Percentiles rank a stretch among this genome's conserved stretches.
Conservation (phyloP, 2,329 filamentous ascomycete species). For the Herpomyces periplanetae region DNA sequence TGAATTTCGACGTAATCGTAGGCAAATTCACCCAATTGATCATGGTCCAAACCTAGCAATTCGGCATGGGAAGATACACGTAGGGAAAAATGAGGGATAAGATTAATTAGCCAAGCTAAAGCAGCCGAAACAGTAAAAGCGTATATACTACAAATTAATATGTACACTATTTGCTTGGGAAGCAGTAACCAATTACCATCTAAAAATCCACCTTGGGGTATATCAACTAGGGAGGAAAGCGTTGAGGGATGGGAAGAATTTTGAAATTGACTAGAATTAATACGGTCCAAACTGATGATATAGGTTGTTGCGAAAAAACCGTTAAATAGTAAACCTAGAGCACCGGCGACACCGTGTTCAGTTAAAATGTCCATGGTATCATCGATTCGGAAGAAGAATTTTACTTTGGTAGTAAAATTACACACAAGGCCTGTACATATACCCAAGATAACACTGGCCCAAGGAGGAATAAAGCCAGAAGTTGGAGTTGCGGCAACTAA, state of each 20-base stretch:
- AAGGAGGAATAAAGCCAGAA: conserved; percentile 45
- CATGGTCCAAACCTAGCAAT: conserved; percentile 54
- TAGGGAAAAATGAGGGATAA: conserved; percentile 35
- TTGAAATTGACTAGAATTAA: conserved; percentile 20
- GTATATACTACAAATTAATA: conserved; percentile 22
- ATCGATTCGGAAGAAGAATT: conserved; percentile 45
- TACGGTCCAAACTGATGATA: conserved; percentile 32
- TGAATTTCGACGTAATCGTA: conserved; percentile 71
- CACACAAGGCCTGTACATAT: conserved; percentile 28
- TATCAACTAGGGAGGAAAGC: too few relatives aligned
- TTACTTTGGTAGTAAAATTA: conserved; percentile 66
- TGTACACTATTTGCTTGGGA: conserved; percentile 42
- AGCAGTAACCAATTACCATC: conserved; percentile 32
- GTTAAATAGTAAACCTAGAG: conserved; percentile 41
- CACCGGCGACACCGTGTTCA: conserved; percentile 50
- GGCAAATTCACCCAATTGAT: conserved; percentile 59
- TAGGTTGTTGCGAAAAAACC: conserved; percentile 25
- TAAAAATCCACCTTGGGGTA: conserved; percentile 41
- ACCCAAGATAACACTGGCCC: conserved; percentile 45
- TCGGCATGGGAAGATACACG: conserved; percentile 45
- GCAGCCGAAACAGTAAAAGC: conserved; percentile 30
- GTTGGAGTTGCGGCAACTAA: conserved; percentile 58
- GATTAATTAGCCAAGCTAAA: conserved; percentile 32
- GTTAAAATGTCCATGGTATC: conserved; percentile 71
- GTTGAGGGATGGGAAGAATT: too few relatives aligned